These are phyloP conservation scores for Termitomyces eurrhizus DNA, from an alignment of 768 basidiomycete genomes.

Conservation along the genomic window DNA sequence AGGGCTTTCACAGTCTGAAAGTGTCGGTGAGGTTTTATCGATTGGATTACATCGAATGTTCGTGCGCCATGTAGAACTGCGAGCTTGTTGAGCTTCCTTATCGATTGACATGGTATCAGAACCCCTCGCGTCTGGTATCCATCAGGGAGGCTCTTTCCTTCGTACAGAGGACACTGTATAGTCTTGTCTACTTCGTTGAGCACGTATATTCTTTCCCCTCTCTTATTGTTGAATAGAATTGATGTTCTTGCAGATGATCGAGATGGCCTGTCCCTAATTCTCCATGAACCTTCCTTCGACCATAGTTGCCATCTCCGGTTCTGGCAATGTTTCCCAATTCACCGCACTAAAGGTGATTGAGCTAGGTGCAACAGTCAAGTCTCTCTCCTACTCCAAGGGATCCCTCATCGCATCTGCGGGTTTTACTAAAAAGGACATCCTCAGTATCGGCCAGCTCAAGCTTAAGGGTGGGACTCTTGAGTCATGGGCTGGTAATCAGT, in stretches of 20 bases:
- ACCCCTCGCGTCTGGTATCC: slow-evolving; percentile 29
- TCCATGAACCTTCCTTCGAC: slow-evolving; percentile 32
- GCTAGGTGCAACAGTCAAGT: slow-evolving; percentile 66
- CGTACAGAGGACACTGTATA: slow-evolving; percentile 71
- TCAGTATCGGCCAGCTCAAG: slow-evolving; percentile 49
- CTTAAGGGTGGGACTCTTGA: slow-evolving; percentile 49
- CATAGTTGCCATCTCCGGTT: slow-evolving; percentile 55
- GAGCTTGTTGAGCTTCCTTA: neutral
- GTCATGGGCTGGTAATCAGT: slow-evolving; percentile 24
- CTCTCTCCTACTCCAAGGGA: slow-evolving; percentile 73
- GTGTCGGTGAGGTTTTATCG: neutral
- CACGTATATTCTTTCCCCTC: slow-evolving; percentile 37
- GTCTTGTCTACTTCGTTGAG: slow-evolving; percentile 73
- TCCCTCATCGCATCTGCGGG: slow-evolving; percentile 55
- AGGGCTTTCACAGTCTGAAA: slow-evolving; percentile 1
- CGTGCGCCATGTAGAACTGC: neutral
- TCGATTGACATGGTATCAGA: neutral
- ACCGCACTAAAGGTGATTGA: slow-evolving; percentile 78
- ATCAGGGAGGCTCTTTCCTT: slow-evolving; percentile 71
- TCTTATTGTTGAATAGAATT: neutral
- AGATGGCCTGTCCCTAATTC: neutral
- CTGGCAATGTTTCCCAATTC: slow-evolving; percentile 74
- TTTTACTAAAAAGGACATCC: slow-evolving; percentile 54
- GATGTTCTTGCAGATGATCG: slow-evolving; percentile 34
- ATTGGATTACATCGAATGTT: neutral